Evolutionary conservation across 2,329 filamentous ascomycete species (phyloP).

Genomic region (Chrysosporium keratinophilum): DNA sequence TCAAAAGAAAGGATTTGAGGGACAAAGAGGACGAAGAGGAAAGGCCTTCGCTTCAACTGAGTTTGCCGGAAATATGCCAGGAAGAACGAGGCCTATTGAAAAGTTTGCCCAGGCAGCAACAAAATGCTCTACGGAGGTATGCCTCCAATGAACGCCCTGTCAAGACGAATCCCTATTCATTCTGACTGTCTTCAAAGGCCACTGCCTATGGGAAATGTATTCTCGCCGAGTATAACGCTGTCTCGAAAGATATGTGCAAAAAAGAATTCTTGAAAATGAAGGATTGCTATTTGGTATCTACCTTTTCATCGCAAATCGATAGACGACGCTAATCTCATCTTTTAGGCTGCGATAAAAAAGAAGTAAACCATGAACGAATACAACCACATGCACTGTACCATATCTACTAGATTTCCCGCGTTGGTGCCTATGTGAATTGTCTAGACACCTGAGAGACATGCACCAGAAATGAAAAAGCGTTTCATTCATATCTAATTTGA

Average conservation of each 20-base stretch:
- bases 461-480: background rate
- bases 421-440: background rate
- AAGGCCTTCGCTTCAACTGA: background rate
- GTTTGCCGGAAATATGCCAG: constrained; percentile 31
- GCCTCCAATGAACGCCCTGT: background rate
- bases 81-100: constrained; percentile 53
- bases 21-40: background rate
- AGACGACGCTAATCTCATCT: background rate
- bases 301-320: background rate
- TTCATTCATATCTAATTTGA: constrained; percentile 10
- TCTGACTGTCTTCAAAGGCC: constrained; percentile 45
- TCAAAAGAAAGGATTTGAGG: background rate
- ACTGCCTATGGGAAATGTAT: constrained; percentile 85
- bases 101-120: constrained; percentile 56
- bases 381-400: no score
- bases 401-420: no score
- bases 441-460: background rate
- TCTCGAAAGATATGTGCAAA: constrained; percentile 82
- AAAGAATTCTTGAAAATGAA: constrained; percentile 78
- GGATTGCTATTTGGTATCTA: constrained; percentile 68
- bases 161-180: constrained; percentile 7
- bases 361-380: constrained; percentile 20
- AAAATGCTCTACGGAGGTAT: constrained; percentile 56
- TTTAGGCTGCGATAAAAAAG: constrained; percentile 45
- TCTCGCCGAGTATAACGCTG: constrained; percentile 75